Evolutionary conservation across 1,284 basidiomycete species (phyloP).

Genomic region (Ganoderma leucocontextum): DNA sequence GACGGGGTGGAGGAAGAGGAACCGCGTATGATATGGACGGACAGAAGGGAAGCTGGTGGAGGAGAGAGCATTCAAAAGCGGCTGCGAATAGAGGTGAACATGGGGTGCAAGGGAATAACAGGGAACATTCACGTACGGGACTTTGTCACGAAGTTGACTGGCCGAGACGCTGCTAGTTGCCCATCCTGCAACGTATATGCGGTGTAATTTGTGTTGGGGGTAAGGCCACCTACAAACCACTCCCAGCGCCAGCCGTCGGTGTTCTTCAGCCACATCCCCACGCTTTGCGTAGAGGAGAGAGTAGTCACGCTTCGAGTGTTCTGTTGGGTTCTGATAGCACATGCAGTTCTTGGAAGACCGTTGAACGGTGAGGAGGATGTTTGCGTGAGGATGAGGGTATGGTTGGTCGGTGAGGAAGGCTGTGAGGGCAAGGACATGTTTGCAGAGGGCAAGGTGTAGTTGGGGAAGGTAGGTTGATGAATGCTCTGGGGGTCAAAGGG

Average conservation of each 20-base stretch:
- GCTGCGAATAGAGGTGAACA: constrained; percentile 46
- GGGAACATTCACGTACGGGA: constrained; percentile 54
- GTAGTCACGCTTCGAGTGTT: constrained; percentile 26
- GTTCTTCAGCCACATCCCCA: constrained; percentile 64
- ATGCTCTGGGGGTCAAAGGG: constrained; percentile 44
- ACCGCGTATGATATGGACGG: constrained; percentile 77
- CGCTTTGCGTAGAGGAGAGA: constrained; percentile 36
- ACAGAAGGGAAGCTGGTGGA: constrained; percentile 77
- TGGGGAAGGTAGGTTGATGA: constrained; percentile 70
- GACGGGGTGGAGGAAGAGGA: constrained; percentile 61
- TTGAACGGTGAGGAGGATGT: constrained; percentile 50
- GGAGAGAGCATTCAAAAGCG: constrained; percentile 76
- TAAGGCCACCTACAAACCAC: constrained; percentile 67
- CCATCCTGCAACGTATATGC: constrained; percentile 63
- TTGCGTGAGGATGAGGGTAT: constrained; percentile 62
- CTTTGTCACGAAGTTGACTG: constrained; percentile 75
- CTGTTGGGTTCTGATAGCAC: constrained; percentile 50
- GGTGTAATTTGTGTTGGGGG: constrained; percentile 76
- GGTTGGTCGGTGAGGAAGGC: constrained; percentile 52
- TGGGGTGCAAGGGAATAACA: background rate
- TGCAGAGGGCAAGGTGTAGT: constrained; percentile 78
- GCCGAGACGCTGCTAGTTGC: constrained; percentile 61
- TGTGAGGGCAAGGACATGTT: constrained; percentile 56
- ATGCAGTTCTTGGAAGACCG: constrained; percentile 65
- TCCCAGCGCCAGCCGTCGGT: constrained; percentile 69